phyloP scores from a whole-genome alignment of 2,329 filamentous ascomycete genomes.

The Penicillium aurantiogriseum region DNA sequence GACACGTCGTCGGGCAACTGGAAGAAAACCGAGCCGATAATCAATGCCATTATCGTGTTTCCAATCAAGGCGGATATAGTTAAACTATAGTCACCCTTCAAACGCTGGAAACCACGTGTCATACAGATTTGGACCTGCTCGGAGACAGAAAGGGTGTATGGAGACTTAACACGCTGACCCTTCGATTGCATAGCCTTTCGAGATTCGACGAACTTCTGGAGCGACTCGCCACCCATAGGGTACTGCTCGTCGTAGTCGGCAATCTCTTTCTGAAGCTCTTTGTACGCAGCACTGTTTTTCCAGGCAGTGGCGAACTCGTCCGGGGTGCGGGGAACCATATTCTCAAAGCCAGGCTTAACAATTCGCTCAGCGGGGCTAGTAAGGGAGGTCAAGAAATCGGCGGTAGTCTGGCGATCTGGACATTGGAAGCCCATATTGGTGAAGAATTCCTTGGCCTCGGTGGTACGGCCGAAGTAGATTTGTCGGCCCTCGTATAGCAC shows the following conservation, averaged over 20 bases:
- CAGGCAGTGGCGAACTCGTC: conserved; percentile 64
- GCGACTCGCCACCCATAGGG: conserved; percentile 43
- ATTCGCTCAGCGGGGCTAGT: conserved; percentile 64
- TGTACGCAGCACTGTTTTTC: conserved; percentile 54
- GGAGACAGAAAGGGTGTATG: conserved; percentile 74
- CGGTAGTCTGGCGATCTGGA: conserved; percentile 66
- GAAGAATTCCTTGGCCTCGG: conserved; percentile 64
- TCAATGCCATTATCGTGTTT: conserved; percentile 73
- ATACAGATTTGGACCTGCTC: conserved; percentile 79
- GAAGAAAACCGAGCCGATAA: conserved; percentile 79
- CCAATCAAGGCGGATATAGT: conserved; percentile 64
- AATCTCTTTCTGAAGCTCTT: conserved; percentile 43
- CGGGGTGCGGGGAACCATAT: conserved; percentile 63
- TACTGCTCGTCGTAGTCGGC: conserved; percentile 45
- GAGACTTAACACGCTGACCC: conserved; percentile 63
- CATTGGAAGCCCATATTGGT: conserved; percentile 68
- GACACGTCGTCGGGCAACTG: conserved; percentile 64
- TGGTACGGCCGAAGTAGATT: conserved; percentile 70
- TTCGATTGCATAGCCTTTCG: conserved; percentile 46
- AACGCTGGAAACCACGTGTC: conserved; percentile 73
- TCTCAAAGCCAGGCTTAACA: conserved; percentile 59
- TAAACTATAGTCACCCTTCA: conserved; percentile 73
- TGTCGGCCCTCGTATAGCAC: conserved; percentile 74
- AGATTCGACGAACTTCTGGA: conserved; percentile 43
- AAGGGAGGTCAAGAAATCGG: conserved; percentile 69